A percentile compares a stretch with the other conserved stretches of the same genome.
These are phyloP conservation scores for Auricularia sp. DNA, from an alignment of 768 basidiomycete species.

Conservation along the genomic window DNA sequence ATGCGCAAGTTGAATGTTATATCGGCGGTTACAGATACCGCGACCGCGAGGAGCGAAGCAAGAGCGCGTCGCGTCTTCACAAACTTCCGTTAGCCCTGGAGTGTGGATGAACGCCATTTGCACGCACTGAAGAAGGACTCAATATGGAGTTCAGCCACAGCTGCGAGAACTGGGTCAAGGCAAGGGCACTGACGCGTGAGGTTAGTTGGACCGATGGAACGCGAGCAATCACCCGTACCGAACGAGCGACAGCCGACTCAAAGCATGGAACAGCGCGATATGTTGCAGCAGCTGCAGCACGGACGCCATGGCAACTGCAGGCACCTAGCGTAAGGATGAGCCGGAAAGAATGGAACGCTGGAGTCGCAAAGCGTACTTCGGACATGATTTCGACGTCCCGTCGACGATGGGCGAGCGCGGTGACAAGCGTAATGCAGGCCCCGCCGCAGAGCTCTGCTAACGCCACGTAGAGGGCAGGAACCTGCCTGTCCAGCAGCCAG, in stretches of 20 bases:
- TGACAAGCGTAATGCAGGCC: slow-evolving; percentile 35
- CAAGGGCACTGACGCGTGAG: slow-evolving; percentile 40
- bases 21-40: slow-evolving; percentile 50
- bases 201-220: slow-evolving; percentile 1
- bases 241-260: slow-evolving; percentile 55
- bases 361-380: slow-evolving; percentile 35
- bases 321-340: slow-evolving; percentile 39
- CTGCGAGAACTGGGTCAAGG: slow-evolving; percentile 60
- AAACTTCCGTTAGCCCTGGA: neutral
- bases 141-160: slow-evolving; percentile 52
- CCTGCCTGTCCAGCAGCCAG: slow-evolving; percentile 53
- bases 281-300: slow-evolving; percentile 59
- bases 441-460: slow-evolving; percentile 43
- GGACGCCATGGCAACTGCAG: slow-evolving; percentile 57
- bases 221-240: slow-evolving; percentile 36
- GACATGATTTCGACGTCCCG: slow-evolving; percentile 42
- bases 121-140: slow-evolving; percentile 37
- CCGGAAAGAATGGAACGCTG: slow-evolving; percentile 8
- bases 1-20: slow-evolving; percentile 30
- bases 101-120: neutral
- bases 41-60: slow-evolving; percentile 37
- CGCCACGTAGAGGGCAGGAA: slow-evolving; percentile 66
- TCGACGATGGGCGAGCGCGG: slow-evolving; percentile 57
- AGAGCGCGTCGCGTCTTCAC: slow-evolving; percentile 41
- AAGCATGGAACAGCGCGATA: slow-evolving; percentile 53